Evolutionary conservation across 1,284 basidiomycete genomes (phyloP), one percentile per base, ranked within the genome.

Genomic region (Irpex sp.): DNA sequence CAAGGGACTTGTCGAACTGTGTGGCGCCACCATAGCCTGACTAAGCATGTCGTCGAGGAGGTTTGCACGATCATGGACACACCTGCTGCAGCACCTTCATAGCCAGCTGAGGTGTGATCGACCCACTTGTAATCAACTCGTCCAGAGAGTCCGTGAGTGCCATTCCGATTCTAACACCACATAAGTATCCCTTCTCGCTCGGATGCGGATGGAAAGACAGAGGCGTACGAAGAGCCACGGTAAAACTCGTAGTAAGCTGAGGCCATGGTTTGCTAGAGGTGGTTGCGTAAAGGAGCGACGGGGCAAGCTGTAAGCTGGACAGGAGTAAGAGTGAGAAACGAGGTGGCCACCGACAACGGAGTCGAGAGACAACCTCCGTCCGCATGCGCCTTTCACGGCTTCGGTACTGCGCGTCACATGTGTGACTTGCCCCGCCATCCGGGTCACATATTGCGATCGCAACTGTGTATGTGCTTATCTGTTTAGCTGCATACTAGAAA

Each of bases 111-210:
- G 97, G 97, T 19, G 96, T 97, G 71, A 99, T 98, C 64, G 94
- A 91, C 1, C 97, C 97, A 69, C 92, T 94, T 59, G 96, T 97
- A 73, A 99, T 99, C 66, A 99, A 87, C 80, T 99, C 97, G 79
- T 99, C 97, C 70, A 99, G 87, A 67, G 97, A 96, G 81, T 99
- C 97, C n/a, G 97, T 98, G 62, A 99, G 85, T 56, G 97, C 95
- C 83, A 96, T 94, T 51, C 97, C 97, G 77, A 98, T 94, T 69
- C 97, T 98, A 71, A 37, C 44, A 36, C 37, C 54, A 36, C n/a
- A 2, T 4, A 47, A 19, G 21, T 8, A 51, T 21, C 40, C 7
- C 37, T 26, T n/a, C 48, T 19, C 55, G 55, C 21, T 57, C 13
- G 56, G 58, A 11, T n/a, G 26, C 36, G 3, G 15, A 26, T 26